Base-by-base conservation (phyloP, 2,329 filamentous ascomycete genomes). In the Colletotrichum sp. region DNA sequence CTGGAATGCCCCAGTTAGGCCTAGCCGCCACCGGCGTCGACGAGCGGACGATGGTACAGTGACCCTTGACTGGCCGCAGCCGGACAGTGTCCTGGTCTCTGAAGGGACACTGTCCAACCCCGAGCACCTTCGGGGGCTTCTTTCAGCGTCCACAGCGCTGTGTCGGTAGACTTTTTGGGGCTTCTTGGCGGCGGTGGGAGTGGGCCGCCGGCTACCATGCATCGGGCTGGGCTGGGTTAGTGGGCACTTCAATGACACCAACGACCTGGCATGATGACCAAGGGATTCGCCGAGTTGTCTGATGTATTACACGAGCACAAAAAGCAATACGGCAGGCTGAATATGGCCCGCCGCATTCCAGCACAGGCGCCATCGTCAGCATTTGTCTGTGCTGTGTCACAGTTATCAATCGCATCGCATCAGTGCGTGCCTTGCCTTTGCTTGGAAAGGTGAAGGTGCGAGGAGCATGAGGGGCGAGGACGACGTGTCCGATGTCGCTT, bases 401-500 rank as follows among this genome's bases (percentile, higher is more conserved):
- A 71, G 48, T 75, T 75, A 75, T 72, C 69, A 75, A 75, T 75
- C 69, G 57, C 21, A 28, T 43, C 59, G 39, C 39, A 48, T 48
- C 39, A 48, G 39, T 48, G 39, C 39, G 39, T 48, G 39, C 9
- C 39, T n/a, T 48, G 6, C 18, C 39, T n/a, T 48, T 48, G 18
- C 39, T 48, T 48, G 18, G 18, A 12, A 48, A 48, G 39, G 39
- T 48, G 18, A n/a, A 48, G 5, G 18, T n/a, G 65, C 39, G 34
- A 24, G 34, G 14, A 30, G 24, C 60, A 63, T 21, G 60, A n/a
- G 34, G 34, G 14, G 34, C 21, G 18, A 32, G 8, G 18, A 30
- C 59, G 24, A n/a, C n/a, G 21, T 34, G 21, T 68, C 66, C 52
- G 66, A 68, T 68, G 66, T 68, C 66, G 66, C 48, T 68, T 59